A percentile compares a stretch with the other conserved stretches of the same genome.
phyloP scores from a whole-genome alignment of 139 green algal species.

The Micromonas pusilla region DNA sequence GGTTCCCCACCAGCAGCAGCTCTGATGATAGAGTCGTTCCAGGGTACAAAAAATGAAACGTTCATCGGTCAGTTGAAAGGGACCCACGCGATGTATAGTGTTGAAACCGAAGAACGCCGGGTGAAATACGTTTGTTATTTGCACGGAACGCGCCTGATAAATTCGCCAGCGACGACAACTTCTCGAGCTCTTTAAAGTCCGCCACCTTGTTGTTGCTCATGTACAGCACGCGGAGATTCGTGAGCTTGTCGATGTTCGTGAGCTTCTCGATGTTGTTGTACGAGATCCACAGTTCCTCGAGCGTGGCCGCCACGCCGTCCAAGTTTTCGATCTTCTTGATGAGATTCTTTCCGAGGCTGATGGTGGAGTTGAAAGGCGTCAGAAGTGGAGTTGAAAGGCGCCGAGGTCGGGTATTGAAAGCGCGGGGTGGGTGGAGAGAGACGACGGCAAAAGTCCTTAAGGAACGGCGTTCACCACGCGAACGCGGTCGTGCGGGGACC shows the following conservation, averaged over 20 bases:
- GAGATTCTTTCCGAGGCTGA: slow-evolving; percentile 81
- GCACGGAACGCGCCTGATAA: too few relatives aligned
- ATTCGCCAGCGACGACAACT: slow-evolving; percentile 50
- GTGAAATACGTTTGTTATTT: too few relatives aligned
- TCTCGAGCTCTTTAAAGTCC: slow-evolving; percentile 59
- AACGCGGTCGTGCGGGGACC: too few relatives aligned
- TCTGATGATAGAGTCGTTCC: slow-evolving; percentile 50
- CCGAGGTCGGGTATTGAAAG: too few relatives aligned
- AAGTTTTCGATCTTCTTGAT: slow-evolving; percentile 94
- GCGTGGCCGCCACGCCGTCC: slow-evolving; percentile 71
- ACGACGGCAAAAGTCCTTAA: too few relatives aligned
- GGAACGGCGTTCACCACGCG: too few relatives aligned
- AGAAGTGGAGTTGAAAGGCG: too few relatives aligned
- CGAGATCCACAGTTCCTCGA: slow-evolving; percentile 88
- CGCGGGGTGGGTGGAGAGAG: too few relatives aligned
- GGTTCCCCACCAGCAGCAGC: slow-evolving; percentile 81
- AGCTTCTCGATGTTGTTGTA: slow-evolving; percentile 88
- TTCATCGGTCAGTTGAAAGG: too few relatives aligned
- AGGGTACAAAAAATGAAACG: slow-evolving; percentile 1
- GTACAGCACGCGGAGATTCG: slow-evolving; percentile 71
- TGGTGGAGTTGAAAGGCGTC: too few relatives aligned
- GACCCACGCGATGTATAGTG: background rate
- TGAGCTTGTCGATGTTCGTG: slow-evolving; percentile 70
- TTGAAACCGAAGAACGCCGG: background rate
- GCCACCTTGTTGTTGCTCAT: slow-evolving; percentile 77